Evolutionary conservation across 228 moss, liverwort and hornwort species (phyloP).

Genomic region (Sphagnum magellanicum): DNA sequence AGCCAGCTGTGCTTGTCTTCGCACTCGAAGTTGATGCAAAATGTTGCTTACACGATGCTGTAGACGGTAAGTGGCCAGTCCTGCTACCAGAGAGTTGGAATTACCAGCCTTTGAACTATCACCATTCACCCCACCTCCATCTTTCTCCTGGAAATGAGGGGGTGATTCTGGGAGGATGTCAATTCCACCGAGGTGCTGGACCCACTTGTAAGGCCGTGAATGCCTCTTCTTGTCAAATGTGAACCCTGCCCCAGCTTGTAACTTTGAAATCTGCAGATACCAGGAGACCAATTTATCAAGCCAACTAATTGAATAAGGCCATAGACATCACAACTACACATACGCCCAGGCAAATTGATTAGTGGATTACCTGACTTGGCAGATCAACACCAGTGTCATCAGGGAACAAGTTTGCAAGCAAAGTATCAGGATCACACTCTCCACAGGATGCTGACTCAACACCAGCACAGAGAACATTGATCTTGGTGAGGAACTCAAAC

Average conservation of each 20-base stretch:
- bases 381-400: slow-evolving; percentile 83
- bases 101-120: slow-evolving; percentile 13
- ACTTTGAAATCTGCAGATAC: slow-evolving; percentile 55
- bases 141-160: slow-evolving; percentile 46
- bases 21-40: slow-evolving; percentile 72
- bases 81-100: slow-evolving; percentile 11
- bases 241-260: slow-evolving; percentile 74
- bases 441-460: slow-evolving; percentile 53
- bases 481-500: slow-evolving; percentile 68
- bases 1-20: slow-evolving; percentile 72
- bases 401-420: slow-evolving; percentile 76
- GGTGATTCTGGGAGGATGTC: slow-evolving; percentile 77
- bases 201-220: slow-evolving; percentile 80
- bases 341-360: neutral
- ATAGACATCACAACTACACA: neutral
- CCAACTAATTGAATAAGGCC: neutral
- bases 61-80: slow-evolving; percentile 42
- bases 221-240: slow-evolving; percentile 62
- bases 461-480: slow-evolving; percentile 80
- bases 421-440: slow-evolving; percentile 50
- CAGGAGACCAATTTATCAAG: neutral
- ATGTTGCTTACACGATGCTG: slow-evolving; percentile 76
- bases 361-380: slow-evolving; percentile 58
- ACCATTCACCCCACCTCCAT: slow-evolving; percentile 22
- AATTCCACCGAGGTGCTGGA: slow-evolving; percentile 85